phyloP scores from a whole-genome alignment of 192 early-diverging fungal species.

The Pilaira anomala region DNA sequence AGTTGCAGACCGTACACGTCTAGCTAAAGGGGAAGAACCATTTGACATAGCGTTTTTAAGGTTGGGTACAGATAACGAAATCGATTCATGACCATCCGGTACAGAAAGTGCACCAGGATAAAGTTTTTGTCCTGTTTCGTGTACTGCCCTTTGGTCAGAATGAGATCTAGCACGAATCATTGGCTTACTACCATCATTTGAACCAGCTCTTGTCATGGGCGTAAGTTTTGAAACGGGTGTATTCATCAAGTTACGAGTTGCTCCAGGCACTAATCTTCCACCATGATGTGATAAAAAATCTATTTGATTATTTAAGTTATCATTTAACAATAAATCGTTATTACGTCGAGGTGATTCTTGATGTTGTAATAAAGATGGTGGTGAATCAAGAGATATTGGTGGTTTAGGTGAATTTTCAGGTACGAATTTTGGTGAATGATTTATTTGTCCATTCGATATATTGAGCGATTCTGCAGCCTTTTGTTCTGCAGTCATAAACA shows the following conservation, averaged over 20 bases:
- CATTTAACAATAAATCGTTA: too few species aligned
- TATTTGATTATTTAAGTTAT: too few species aligned
- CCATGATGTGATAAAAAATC: background rate
- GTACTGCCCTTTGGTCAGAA: constrained; percentile 19
- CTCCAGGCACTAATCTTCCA: constrained; percentile 17
- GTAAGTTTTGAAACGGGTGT: constrained; percentile 9
- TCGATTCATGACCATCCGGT: background rate
- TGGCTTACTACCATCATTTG: constrained; percentile 6
- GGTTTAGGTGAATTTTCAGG: too few species aligned
- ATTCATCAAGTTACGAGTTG: constrained; percentile 7
- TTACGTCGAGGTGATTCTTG: background rate
- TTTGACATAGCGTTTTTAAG: constrained; percentile 14
- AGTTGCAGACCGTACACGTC: constrained; percentile 48
- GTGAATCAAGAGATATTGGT: background rate
- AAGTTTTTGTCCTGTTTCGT: background rate
- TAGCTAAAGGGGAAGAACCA: constrained; percentile 36
- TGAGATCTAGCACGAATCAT: constrained; percentile 28
- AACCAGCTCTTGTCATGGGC: constrained; percentile 1
- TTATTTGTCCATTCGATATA: background rate
- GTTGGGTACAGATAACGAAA: constrained; percentile 5
- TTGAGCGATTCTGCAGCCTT: background rate
- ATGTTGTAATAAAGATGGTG: constrained; percentile 5
- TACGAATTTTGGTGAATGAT: too few species aligned
- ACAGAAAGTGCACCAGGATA: background rate
- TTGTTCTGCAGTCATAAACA: constrained; percentile 25